Conservation (phyloP, 2,329 filamentous ascomycete genomes). For the Pseudogymnoascus sp. region DNA sequence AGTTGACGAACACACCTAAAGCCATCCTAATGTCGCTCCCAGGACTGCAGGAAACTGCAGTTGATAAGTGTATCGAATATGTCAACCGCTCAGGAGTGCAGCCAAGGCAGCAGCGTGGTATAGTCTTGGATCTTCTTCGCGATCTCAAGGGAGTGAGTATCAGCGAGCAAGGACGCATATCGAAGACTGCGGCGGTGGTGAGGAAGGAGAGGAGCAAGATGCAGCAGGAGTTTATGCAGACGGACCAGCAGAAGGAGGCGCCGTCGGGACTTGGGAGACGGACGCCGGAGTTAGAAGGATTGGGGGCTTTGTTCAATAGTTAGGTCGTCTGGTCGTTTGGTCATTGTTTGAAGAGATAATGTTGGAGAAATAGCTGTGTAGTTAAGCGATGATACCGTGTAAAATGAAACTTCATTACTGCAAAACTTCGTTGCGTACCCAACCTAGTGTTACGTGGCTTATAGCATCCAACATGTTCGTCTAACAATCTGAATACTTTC, state of each 20-base stretch:
- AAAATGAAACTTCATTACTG: neutral
- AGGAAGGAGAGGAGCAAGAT: conserved; percentile 46
- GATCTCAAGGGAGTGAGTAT: conserved; percentile 85
- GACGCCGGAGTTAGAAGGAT: neutral
- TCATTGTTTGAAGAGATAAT: neutral
- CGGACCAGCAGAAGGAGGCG: conserved; percentile 21
- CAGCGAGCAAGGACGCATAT: conserved; percentile 82
- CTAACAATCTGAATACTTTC: neutral
- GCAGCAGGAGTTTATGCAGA: conserved; percentile 58
- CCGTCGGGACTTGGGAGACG: neutral
- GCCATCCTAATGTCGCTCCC: conserved; percentile 72
- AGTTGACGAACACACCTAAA: conserved; percentile 59
- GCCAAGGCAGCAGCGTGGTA: conserved; percentile 67
- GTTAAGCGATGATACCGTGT: neutral
- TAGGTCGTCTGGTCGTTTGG: neutral
- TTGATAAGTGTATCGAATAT: conserved; percentile 55
- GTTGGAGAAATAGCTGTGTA: neutral
- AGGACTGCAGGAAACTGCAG: conserved; percentile 58
- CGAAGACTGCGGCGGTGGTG: conserved; percentile 40
- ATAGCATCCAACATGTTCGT: neutral
- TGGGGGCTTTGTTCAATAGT: conserved; percentile 8
- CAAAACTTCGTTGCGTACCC: neutral
- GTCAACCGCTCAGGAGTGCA: conserved; percentile 50
- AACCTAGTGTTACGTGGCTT: neutral
- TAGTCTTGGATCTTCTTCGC: conserved; percentile 77